Percentiles rank a stretch among this genome's conserved stretches.
Evolutionary conservation across 106 monocot genomes (phyloP).

Genomic region (Narthecium ossifragum): DNA sequence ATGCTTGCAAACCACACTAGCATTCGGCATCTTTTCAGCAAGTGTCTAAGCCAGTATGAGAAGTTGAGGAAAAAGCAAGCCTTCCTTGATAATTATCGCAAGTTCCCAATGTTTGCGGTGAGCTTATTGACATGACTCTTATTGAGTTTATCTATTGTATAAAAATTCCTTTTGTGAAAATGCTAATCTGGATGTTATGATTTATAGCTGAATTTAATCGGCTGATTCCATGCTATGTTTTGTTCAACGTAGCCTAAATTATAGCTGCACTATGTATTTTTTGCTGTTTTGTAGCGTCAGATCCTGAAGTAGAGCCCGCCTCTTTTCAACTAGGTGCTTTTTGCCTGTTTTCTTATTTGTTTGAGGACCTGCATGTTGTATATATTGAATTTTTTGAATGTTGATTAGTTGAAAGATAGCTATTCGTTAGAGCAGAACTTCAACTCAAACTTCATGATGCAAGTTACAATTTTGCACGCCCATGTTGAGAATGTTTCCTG

Average conservation of each 20-base stretch:
- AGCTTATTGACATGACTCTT: slow-evolving; percentile 13
- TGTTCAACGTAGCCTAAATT: not conserved
- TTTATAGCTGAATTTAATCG: not conserved
- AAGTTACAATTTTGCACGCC: too few species aligned
- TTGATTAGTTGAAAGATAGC: too few species aligned
- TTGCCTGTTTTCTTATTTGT: too few species aligned
- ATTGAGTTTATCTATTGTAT: not conserved
- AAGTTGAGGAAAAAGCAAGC: slow-evolving; percentile 90
- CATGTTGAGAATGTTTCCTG: too few species aligned
- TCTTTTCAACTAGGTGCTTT: too few species aligned
- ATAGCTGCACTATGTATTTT: not conserved
- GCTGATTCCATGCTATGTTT: not conserved
- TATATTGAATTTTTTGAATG: too few species aligned
- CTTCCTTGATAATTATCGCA: slow-evolving; percentile 91
- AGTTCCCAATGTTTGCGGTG: slow-evolving; percentile 98
- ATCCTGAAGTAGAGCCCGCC: too few species aligned
- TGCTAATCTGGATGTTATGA: not conserved
- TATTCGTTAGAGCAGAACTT: too few species aligned
- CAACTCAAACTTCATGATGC: too few species aligned
- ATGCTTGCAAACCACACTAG: slow-evolving; percentile 99
- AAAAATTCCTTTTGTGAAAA: not conserved
- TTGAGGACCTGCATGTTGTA: too few species aligned
- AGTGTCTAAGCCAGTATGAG: slow-evolving; percentile 87
- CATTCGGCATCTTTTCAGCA: slow-evolving; percentile 91
- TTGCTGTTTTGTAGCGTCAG: too few species aligned